Evolutionary conservation across 2,329 filamentous ascomycete genomes (phyloP), one percentile per base, ranked within the genome.

Genomic region (Beauveria sp.): DNA sequence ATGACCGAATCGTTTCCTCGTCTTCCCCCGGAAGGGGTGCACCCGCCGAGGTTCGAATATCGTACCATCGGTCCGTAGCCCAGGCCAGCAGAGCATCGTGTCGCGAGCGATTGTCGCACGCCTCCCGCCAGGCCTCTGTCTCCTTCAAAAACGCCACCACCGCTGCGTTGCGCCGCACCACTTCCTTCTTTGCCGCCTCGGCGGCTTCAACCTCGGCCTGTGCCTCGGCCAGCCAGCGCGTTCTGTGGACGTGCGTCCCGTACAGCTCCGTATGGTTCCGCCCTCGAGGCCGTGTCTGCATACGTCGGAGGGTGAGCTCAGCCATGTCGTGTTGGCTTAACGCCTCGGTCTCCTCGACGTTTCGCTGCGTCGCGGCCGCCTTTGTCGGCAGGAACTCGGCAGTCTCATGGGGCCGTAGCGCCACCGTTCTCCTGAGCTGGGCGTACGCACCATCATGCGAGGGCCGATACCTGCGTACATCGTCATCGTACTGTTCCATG

Each of bases 401-500:
- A 16, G 49, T 54, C 40, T 60, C 58, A 30, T 60, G 49, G 14
- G 40, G 2, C 12, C 28, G 12, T 26, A 60, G 50, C 2, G 42
- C n/a, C 2, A 18, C 20, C 12, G 6, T 14, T 18, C 1, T 10
- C n/a, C n/a, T n/a, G 6, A 60, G 58, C 38, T 8, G 20, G 20
- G 22, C 24, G 16, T 46, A 54, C 9, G 49, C 18, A 3, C 1
- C 1, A 14, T 54, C 40, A 26, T 53, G 42, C 40, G n/a, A 18
- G 24, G 18, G 24, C 9, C 3, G 26, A 9, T 42, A 42, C 6
- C 16, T 16, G 8, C 4, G 5, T 4, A 46, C 26, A 8, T 53
- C 58, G 3, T 34, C 50, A 38, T 60, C 12, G 56, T 66, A 66
- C 46, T 54, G 43, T 22, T 62, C 61, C 38, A 55, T 58, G 40